phyloP scores from a whole-genome alignment of 2,329 filamentous ascomycete species.

The Penicillium psychrosexuale region DNA sequence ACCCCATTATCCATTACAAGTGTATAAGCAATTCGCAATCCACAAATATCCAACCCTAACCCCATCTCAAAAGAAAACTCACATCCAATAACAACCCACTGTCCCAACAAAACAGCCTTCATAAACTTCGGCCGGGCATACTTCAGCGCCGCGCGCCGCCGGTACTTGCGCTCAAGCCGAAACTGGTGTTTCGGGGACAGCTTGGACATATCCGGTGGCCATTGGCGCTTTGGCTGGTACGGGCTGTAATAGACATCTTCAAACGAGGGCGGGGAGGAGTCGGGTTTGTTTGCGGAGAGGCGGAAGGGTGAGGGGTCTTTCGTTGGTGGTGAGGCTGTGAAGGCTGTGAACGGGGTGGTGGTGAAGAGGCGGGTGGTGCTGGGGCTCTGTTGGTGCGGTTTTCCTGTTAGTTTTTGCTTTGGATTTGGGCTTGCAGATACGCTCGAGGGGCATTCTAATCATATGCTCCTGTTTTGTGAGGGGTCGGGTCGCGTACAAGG shows the following conservation, averaged over 20 bases:
- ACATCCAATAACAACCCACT: constrained; percentile 55
- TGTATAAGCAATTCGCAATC: neutral
- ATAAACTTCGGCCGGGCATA: constrained; percentile 58
- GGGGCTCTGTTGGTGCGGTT: neutral
- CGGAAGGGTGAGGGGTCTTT: constrained; percentile 21
- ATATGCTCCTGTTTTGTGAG: neutral
- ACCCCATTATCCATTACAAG: neutral
- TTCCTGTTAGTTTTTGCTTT: neutral
- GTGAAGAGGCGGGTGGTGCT: constrained; percentile 13
- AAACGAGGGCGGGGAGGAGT: constrained; percentile 7
- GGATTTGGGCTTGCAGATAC: neutral
- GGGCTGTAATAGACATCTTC: constrained; percentile 51
- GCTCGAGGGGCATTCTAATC: neutral
- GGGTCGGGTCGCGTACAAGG: constrained; percentile 9
- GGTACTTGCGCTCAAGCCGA: constrained; percentile 64
- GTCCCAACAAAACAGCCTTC: constrained; percentile 56
- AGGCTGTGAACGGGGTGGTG: constrained; percentile 10
- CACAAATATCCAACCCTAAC: neutral
- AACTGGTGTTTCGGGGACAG: constrained; percentile 65
- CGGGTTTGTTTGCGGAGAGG: constrained; percentile 21
- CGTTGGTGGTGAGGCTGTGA: constrained; percentile 14
- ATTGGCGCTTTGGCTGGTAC: constrained; percentile 59
- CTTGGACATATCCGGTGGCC: constrained; percentile 63
- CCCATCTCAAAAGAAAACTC: constrained; percentile 25
- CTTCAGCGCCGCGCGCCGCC: constrained; percentile 59